phyloP scores from a whole-genome alignment of 2,329 filamentous ascomycete genomes.

The Trichoderma cornu-damae region DNA sequence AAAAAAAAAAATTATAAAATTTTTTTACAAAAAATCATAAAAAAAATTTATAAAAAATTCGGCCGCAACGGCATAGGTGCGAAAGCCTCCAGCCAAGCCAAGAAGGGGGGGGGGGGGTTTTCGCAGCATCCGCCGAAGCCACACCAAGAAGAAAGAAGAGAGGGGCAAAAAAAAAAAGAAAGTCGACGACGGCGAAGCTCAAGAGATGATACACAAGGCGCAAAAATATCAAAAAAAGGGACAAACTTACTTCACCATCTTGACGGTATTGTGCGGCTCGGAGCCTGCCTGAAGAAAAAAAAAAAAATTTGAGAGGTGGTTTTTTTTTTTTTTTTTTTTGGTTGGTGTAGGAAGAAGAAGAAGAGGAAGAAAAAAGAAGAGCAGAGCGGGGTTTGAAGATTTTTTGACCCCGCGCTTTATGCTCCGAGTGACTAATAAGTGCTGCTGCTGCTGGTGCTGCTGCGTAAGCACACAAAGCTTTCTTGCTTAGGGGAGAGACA shows the following conservation, averaged over 20 bases:
- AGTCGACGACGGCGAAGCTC: conserved; percentile 5
- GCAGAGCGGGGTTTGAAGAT: conserved; percentile 45
- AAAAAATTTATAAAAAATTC: not conserved
- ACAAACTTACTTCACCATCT: conserved; percentile 99
- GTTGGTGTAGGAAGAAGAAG: conserved; percentile 30
- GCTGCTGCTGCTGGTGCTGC: conserved; percentile 3
- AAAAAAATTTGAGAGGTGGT: conserved; percentile 33
- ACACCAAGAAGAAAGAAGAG: conserved; percentile 1
- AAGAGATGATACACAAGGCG: not conserved
- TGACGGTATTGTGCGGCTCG: conserved; percentile 70
- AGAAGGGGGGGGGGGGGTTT: conserved; percentile 12
- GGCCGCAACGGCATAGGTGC: not conserved
- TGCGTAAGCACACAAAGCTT: conserved; percentile 15
- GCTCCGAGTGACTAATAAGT: conserved; percentile 23
- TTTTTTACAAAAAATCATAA: too few species aligned
- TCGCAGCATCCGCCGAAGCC: not conserved
- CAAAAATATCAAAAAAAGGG: conserved; percentile 8
- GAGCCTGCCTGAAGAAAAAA: conserved; percentile 40
- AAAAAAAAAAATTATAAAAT: conserved; percentile 1
- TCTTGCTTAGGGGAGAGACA: conserved; percentile 14
- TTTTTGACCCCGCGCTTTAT: conserved; percentile 39
- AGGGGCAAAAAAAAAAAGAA: too few species aligned
- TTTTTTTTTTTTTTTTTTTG: too few species aligned
- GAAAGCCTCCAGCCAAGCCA: not conserved
- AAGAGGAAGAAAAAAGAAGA: conserved; percentile 29